phyloP scores from a whole-genome alignment of 2,329 filamentous ascomycete species.

The Alternaria arbusti region DNA sequence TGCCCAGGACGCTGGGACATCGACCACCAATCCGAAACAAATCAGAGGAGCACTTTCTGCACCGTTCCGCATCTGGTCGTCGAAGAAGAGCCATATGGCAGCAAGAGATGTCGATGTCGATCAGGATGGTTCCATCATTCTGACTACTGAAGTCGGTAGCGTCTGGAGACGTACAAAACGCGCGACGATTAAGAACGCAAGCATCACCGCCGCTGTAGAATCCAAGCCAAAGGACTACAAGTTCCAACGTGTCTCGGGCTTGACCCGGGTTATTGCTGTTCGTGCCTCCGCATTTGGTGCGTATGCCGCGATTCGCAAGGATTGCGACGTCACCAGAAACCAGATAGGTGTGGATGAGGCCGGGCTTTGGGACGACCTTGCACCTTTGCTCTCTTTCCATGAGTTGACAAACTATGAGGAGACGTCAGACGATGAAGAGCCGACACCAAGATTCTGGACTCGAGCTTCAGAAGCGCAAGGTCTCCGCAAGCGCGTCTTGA shows the following conservation, averaged over 20 bases:
- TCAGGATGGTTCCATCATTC: conserved; percentile 91
- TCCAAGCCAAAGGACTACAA: conserved; percentile 87
- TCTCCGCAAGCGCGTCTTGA: conserved; percentile 64
- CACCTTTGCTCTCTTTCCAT: conserved; percentile 71
- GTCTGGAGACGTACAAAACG: conserved; percentile 91
- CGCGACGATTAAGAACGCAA: conserved; percentile 75
- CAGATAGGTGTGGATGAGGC: conserved; percentile 71
- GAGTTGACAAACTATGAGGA: conserved; percentile 59
- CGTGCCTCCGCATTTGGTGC: conserved; percentile 88
- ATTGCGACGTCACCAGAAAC: conserved; percentile 79
- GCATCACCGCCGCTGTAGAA: conserved; percentile 56
- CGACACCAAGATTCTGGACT: conserved; percentile 58
- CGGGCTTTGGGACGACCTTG: conserved; percentile 75
- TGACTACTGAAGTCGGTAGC: conserved; percentile 89
- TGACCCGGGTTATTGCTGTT: conserved; percentile 84
- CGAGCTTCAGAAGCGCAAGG: conserved; percentile 56
- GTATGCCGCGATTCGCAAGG: conserved; percentile 84
- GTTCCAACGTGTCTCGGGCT: conserved; percentile 85
- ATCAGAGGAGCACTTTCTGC: conserved; percentile 81
- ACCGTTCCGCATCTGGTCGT: conserved; percentile 86
- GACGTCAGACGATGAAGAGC: conserved; percentile 53
- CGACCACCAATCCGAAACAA: conserved; percentile 91
- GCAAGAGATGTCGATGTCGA: conserved; percentile 86
- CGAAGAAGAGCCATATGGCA: conserved; percentile 82
- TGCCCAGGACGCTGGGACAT: conserved; percentile 64